Evolutionary conservation across 2,329 filamentous ascomycete species (phyloP).

Genomic region (Teratosphaeria nubilosa): DNA sequence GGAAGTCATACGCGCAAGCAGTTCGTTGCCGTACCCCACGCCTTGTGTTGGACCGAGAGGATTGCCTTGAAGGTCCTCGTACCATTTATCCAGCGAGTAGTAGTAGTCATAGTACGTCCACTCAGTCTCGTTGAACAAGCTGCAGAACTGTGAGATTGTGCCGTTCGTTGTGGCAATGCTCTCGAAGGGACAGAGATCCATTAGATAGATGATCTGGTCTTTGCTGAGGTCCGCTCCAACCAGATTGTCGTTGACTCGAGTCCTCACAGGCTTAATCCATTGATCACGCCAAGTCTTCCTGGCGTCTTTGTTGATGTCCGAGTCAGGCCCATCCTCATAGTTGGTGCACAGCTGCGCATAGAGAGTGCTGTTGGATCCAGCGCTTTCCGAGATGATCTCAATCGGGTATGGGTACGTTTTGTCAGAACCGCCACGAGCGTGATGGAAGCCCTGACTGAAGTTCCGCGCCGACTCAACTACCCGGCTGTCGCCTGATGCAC

Average conservation of each 20-base stretch:
- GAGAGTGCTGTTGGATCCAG: conserved; percentile 68
- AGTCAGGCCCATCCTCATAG: conserved; percentile 54
- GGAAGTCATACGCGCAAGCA: conserved; percentile 67
- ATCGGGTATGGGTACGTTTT: conserved; percentile 44
- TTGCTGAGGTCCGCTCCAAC: conserved; percentile 55
- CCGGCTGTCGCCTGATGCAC: conserved; percentile 58
- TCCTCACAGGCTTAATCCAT: conserved; percentile 59
- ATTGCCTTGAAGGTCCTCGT: conserved; percentile 68
- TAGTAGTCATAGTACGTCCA: conserved; percentile 44
- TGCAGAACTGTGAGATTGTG: conserved; percentile 60
- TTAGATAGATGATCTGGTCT: conserved; percentile 57
- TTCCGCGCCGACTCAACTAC: conserved; percentile 66
- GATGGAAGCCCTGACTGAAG: conserved; percentile 65
- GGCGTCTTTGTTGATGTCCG: conserved; percentile 39
- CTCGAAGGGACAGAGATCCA: conserved; percentile 83
- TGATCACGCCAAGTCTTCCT: conserved; percentile 49
- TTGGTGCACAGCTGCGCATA: conserved; percentile 60
- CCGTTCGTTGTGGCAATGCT: conserved; percentile 56
- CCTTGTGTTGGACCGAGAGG: conserved; percentile 74
- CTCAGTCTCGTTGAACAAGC: conserved; percentile 65
- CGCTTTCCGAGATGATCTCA: conserved; percentile 58
- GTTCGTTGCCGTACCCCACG: conserved; percentile 78
- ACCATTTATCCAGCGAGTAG: conserved; percentile 72
- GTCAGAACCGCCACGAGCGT: conserved; percentile 32
- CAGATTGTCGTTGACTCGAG: conserved; percentile 59